Evolutionary conservation across 208 protist species (phyloP).

Genomic region (Acanthamoeba castellanii): DNA sequence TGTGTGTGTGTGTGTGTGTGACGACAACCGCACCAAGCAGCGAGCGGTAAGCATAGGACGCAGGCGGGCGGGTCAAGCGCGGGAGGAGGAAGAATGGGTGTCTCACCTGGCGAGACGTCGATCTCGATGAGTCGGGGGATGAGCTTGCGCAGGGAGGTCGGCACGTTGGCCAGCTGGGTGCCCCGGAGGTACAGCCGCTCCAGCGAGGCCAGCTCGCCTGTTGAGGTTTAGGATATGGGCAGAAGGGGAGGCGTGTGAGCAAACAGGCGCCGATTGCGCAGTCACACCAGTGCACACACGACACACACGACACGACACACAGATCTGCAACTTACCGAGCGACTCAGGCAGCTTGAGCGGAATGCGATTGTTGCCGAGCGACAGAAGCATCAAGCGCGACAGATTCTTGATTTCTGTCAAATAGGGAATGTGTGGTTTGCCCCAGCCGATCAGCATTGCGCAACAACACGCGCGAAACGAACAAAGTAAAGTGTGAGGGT

Average conservation of each 20-base stretch:
- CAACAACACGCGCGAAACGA: no score
- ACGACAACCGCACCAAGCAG: background rate
- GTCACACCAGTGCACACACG: background rate
- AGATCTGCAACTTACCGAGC: background rate
- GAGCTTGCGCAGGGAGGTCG: background rate
- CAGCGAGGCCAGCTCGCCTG: slow-evolving; percentile 15
- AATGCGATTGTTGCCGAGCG: slow-evolving; percentile 50
- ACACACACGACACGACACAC: background rate
- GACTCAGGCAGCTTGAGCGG: slow-evolving; percentile 57
- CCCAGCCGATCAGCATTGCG: no score
- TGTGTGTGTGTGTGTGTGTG: no score
- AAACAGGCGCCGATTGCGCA: background rate
- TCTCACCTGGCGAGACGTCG: slow-evolving; percentile 42
- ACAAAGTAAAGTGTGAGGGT: no score
- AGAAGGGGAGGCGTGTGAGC: background rate
- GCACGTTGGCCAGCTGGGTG: slow-evolving; percentile 37
- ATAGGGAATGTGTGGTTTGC: no score
- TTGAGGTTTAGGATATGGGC: background rate
- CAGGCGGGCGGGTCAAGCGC: no score
- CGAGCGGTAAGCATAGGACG: background rate
- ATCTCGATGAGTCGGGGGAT: slow-evolving; percentile 54
- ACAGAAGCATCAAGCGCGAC: background rate
- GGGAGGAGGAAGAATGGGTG: background rate
- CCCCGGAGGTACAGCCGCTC: slow-evolving; percentile 30
- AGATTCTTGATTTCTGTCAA: slow-evolving; percentile 32